phyloP scores from a whole-genome alignment of 1,284 basidiomycete genomes.

The Marasmius oreades region DNA sequence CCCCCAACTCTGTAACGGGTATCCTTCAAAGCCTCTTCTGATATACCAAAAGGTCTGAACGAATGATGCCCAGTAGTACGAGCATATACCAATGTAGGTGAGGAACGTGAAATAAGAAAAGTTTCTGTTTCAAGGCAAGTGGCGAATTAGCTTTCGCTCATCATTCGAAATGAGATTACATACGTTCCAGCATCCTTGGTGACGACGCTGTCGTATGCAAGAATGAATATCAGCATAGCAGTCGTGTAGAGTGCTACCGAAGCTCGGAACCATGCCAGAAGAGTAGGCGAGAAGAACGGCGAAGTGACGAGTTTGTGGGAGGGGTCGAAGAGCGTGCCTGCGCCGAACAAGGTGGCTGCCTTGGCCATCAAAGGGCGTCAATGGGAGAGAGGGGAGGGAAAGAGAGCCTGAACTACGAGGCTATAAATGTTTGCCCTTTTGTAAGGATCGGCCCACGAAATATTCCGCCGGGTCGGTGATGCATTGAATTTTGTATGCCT shows the following conservation, averaged over 20 bases:
- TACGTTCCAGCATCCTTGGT: slow-evolving; percentile 26
- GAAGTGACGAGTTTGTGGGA: slow-evolving; percentile 55
- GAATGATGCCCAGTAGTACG: slow-evolving; percentile 60
- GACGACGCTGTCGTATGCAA: slow-evolving; percentile 37
- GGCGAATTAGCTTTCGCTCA: background rate
- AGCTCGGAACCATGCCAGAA: slow-evolving; percentile 46
- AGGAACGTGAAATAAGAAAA: slow-evolving; percentile 64
- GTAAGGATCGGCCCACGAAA: no score
- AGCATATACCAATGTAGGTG: slow-evolving; percentile 55
- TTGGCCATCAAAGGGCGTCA: background rate
- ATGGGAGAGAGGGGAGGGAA: background rate
- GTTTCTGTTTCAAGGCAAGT: slow-evolving; percentile 34
- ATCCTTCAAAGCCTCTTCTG: slow-evolving; percentile 27
- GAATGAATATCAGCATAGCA: slow-evolving; percentile 38
- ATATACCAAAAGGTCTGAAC: slow-evolving; percentile 52
- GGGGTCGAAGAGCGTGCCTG: slow-evolving; percentile 48
- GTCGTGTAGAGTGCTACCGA: slow-evolving; percentile 53
- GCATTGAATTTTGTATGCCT: no score
- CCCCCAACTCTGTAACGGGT: slow-evolving; percentile 60
- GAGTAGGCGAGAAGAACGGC: slow-evolving; percentile 42
- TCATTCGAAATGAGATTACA: slow-evolving; percentile 1
- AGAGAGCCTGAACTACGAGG: background rate
- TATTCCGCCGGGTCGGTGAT: no score
- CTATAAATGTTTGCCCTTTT: background rate
- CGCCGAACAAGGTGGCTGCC: background rate